A percentile compares a stretch with the other conserved stretches of the same genome.
Evolutionary conservation across 148 eudicot species (phyloP).

Genomic region (Heliamphora exappendiculata): DNA sequence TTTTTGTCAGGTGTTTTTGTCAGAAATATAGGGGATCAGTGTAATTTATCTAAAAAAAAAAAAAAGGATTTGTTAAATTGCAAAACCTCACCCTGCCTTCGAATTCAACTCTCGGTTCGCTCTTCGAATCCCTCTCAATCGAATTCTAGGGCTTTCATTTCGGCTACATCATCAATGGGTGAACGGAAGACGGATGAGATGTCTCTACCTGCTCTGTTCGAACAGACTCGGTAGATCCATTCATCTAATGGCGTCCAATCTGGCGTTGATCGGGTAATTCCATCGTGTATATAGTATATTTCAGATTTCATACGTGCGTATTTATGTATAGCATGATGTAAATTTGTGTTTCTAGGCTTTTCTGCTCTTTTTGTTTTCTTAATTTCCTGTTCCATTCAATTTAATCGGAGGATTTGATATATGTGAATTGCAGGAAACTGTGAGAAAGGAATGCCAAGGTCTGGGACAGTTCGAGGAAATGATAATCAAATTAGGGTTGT

Average conservation of each 20-base stretch:
- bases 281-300: neutral
- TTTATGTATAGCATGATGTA: no score
- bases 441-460: constrained; percentile 6
- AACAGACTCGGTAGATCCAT: constrained; percentile 48
- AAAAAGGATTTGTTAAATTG: no score
- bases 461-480: constrained; percentile 2
- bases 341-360: no score
- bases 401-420: neutral
- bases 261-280: constrained; percentile 36
- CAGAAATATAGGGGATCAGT: no score
- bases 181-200: constrained; percentile 39
- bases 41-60: no score
- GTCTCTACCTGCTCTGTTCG: constrained; percentile 41
- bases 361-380: neutral
- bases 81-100: no score
- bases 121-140: no score
- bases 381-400: neutral
- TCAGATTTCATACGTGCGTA: neutral
- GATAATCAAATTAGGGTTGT: constrained; percentile 11
- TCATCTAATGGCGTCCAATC: constrained; percentile 34
- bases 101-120: no score
- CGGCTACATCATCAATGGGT: constrained; percentile 16
- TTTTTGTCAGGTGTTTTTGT: no score
- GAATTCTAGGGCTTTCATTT: neutral
- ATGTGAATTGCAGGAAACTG: neutral